A percentile compares a stretch with the other conserved stretches of the same genome.
Evolutionary conservation across 129 eudicot species (phyloP).

Genomic region (Escallonia herrerae): DNA sequence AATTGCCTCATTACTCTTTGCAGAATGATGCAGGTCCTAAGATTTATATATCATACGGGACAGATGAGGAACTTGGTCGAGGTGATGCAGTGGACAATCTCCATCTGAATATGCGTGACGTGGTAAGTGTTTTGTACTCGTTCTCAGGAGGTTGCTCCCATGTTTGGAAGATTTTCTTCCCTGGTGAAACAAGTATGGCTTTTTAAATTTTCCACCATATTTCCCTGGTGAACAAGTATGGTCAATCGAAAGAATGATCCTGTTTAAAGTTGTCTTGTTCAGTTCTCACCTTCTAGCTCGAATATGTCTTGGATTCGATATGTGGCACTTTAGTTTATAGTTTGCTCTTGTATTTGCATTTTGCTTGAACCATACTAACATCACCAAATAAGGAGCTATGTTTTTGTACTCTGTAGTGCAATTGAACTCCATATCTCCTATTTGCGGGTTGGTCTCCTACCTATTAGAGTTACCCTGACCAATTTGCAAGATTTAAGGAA

Average conservation of each 20-base stretch:
- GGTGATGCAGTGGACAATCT: conserved; percentile 72
- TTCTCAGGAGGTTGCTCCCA: not conserved
- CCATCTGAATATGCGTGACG: conserved; percentile 76
- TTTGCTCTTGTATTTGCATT: too few species aligned
- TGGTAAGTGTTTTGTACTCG: conserved; percentile 45
- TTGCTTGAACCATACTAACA: too few species aligned
- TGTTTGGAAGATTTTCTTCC: not conserved
- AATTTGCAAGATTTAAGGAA: not conserved
- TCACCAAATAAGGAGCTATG: not conserved
- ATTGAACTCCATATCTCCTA: too few species aligned
- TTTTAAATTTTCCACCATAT: too few species aligned
- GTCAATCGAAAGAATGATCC: too few species aligned
- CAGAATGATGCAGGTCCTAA: conserved; percentile 93
- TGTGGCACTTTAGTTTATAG: too few species aligned
- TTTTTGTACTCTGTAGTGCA: not conserved
- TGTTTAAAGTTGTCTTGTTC: too few species aligned
- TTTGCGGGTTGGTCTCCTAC: not conserved
- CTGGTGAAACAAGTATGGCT: not conserved
- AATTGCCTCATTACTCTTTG: conserved; percentile 85
- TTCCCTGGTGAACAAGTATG: too few species aligned
- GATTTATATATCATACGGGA: conserved; percentile 79
- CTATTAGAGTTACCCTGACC: not conserved
- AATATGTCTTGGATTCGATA: too few species aligned
- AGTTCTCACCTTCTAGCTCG: too few species aligned
- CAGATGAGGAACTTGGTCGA: conserved; percentile 53